Percentiles rank a stretch among this genome's conserved stretches.
Conservation (phyloP, 2,329 filamentous ascomycete genomes). For the Penicillium sp. region DNA sequence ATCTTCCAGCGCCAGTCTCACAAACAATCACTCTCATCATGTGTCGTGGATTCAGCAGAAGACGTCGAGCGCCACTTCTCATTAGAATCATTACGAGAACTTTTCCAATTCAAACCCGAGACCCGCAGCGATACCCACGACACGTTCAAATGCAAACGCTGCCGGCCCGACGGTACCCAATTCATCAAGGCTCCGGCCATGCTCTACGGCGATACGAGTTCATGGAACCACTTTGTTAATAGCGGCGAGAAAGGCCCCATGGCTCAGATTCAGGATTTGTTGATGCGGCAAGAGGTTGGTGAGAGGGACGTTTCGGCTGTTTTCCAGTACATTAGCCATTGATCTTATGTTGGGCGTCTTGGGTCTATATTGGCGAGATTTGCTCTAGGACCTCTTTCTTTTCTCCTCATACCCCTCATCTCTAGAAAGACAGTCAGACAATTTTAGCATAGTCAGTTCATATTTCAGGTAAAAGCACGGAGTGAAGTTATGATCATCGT, state of each 20-base stretch:
- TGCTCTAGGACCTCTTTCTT: not conserved
- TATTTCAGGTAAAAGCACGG: not conserved
- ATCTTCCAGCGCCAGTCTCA: conserved; percentile 98
- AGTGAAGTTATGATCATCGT: too few relatives aligned
- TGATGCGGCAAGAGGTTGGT: conserved; percentile 80
- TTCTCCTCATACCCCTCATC: not conserved
- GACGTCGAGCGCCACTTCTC: conserved; percentile 97
- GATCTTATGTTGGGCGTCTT: conserved; percentile 13
- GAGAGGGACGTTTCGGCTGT: conserved; percentile 85
- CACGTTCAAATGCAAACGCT: conserved; percentile 97
- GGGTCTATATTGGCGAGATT: not conserved
- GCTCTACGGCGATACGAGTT: conserved; percentile 95
- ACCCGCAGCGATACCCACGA: conserved; percentile 95
- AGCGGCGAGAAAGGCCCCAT: conserved; percentile 65
- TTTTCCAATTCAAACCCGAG: conserved; percentile 85
- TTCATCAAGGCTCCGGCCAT: conserved; percentile 88
- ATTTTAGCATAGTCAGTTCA: not conserved
- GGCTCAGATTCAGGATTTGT: conserved; percentile 80
- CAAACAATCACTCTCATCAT: conserved; percentile 94
- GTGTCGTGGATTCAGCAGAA: conserved; percentile 93
- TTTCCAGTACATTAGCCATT: conserved; percentile 98
- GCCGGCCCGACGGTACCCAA: conserved; percentile 82
- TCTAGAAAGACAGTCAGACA: not conserved
- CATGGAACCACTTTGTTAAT: conserved; percentile 98
- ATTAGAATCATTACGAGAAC: conserved; percentile 81